Evolutionary conservation across 129 eudicot species (phyloP).

Genomic region (Artemisia annua): DNA sequence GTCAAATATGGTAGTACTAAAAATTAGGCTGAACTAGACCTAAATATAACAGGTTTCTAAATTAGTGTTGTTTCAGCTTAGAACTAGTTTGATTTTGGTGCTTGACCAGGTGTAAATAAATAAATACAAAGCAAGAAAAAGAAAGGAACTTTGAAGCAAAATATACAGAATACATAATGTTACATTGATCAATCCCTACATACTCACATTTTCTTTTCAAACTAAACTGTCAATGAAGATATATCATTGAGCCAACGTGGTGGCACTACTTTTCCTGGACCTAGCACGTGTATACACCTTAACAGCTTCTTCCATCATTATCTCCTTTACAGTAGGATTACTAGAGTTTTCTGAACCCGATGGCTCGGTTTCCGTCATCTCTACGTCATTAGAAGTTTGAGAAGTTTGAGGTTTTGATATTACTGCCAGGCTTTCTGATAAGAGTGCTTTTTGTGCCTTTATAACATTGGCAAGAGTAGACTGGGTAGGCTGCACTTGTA

Average conservation of each 20-base stretch:
- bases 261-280: conserved; percentile 48
- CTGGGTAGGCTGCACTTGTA: conserved; percentile 29
- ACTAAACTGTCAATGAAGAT: conserved; percentile 15
- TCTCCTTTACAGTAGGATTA: conserved; percentile 37
- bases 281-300: conserved; percentile 55
- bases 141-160: not conserved
- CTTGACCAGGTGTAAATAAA: not conserved
- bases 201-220: conserved; percentile 36
- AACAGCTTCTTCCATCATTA: conserved; percentile 51
- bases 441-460: conserved; percentile 39
- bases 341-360: conserved; percentile 25
- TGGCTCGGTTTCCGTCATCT: conserved; percentile 35
- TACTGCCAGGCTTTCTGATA: conserved; percentile 30
- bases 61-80: no score
- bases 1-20: no score
- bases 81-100: no score
- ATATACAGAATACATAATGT: conserved; percentile 29
- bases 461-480: conserved; percentile 36
- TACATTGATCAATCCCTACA: conserved; percentile 34
- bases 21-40: no score
- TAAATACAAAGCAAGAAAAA: not conserved
- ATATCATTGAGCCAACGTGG: conserved; percentile 28
- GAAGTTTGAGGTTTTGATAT: conserved; percentile 28
- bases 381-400: conserved; percentile 28
- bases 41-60: no score